Evolutionary conservation across 164 flowering plant genomes (phyloP).

Genomic region (Santalum album): DNA sequence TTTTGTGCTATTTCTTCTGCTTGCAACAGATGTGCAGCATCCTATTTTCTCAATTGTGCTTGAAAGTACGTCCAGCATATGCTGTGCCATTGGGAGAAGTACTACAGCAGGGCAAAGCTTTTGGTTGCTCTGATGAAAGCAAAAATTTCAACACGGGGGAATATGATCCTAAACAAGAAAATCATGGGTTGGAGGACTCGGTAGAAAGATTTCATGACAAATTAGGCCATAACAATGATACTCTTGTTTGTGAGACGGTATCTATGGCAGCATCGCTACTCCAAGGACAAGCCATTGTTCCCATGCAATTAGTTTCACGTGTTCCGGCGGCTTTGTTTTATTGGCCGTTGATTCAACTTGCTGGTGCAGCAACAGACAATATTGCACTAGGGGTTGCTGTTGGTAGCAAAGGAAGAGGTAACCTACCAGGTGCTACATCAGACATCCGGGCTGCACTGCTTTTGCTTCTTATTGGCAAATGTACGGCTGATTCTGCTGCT

Average conservation of each 20-base stretch:
- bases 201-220: constrained; percentile 27
- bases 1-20: constrained; percentile 1
- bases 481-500: constrained; percentile 81
- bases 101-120: constrained; percentile 20
- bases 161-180: constrained; percentile 20
- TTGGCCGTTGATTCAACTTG: constrained; percentile 99
- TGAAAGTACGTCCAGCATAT: constrained; percentile 51
- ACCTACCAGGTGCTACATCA: constrained; percentile 89
- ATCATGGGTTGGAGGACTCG: constrained; percentile 19
- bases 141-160: constrained; percentile 24
- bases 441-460: constrained; percentile 92
- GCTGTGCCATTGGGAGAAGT: constrained; percentile 30
- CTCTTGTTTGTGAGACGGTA: constrained; percentile 43
- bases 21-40: constrained; percentile 88
- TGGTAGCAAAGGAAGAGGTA: constrained; percentile 97
- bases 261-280: constrained; percentile 92
- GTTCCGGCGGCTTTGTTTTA: constrained; percentile 80
- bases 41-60: constrained; percentile 85
- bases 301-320: constrained; percentile 85
- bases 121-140: constrained; percentile 19
- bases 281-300: constrained; percentile 77
- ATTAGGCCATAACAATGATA: constrained; percentile 13
- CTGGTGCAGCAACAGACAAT: constrained; percentile 93
- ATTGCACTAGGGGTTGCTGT: constrained; percentile 94
- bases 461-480: constrained; percentile 87